phyloP scores from a whole-genome alignment of 1,284 basidiomycete genomes.

The Ganoderma lingzhi region DNA sequence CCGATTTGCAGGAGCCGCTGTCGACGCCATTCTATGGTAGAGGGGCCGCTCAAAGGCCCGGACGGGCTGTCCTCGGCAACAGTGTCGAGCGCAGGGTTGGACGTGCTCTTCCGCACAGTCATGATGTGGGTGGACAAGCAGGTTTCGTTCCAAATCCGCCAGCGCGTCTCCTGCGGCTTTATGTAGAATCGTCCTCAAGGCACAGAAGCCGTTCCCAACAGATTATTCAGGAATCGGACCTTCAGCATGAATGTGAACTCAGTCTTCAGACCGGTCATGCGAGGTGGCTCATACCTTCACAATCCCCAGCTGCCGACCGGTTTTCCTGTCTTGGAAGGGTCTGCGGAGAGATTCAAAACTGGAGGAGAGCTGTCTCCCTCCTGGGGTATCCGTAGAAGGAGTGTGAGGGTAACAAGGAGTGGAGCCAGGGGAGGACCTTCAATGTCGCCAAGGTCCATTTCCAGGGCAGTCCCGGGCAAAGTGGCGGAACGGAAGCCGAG shows the following conservation, averaged over 20 bases:
- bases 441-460: background rate
- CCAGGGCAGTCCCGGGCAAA: background rate
- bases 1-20: constrained; percentile 61
- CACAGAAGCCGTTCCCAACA: background rate
- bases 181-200: background rate
- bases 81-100: constrained; percentile 24
- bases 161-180: background rate
- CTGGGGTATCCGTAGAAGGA: background rate
- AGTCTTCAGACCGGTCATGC: background rate
- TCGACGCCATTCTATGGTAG: constrained; percentile 57
- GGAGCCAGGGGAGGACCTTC: background rate
- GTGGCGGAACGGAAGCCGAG: background rate
- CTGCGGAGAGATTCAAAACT: background rate
- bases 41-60: constrained; percentile 46
- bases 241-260: background rate
- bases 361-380: background rate
- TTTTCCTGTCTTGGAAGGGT: background rate
- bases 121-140: constrained; percentile 15
- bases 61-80: constrained; percentile 31
- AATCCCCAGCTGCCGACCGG: background rate
- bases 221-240: background rate
- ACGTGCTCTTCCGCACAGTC: constrained; percentile 27
- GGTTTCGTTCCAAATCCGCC: background rate
- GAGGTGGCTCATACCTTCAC: background rate
- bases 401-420: background rate